Evolutionary conservation across 345 rosid genomes (phyloP).

Genomic region (Gossypium mustelinum): DNA sequence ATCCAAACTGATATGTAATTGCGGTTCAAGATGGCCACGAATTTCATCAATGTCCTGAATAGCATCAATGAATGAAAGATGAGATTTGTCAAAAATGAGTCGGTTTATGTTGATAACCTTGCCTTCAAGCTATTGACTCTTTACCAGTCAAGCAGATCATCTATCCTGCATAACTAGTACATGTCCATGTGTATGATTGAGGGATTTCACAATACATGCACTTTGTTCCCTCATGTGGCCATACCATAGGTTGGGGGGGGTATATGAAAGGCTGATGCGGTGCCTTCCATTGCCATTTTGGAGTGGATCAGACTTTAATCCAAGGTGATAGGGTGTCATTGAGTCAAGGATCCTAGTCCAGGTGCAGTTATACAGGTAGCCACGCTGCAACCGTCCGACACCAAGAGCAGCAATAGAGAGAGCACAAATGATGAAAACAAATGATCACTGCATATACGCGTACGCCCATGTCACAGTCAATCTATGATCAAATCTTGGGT

Average conservation of each 20-base stretch:
- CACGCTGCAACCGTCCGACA: slow-evolving; percentile 53
- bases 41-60: too few relatives aligned
- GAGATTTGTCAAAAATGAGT: too few relatives aligned
- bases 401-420: slow-evolving; percentile 23
- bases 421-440: not conserved
- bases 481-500: not conserved
- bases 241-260: too few relatives aligned
- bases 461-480: not conserved
- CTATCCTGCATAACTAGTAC: not conserved
- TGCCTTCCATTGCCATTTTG: slow-evolving; percentile 34
- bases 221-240: too few relatives aligned
- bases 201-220: slow-evolving; percentile 29
- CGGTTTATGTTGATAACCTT: not conserved
- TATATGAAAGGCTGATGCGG: slow-evolving; percentile 28
- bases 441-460: not conserved
- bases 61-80: too few relatives aligned
- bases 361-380: slow-evolving; percentile 56
- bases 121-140: not conserved
- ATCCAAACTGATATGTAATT: too few relatives aligned
- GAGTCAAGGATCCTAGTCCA: slow-evolving; percentile 45
- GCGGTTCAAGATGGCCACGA: too few relatives aligned
- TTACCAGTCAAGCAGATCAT: slow-evolving; percentile 2
- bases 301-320: slow-evolving; percentile 26
- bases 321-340: slow-evolving; percentile 39
- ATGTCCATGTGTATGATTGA: not conserved